Evolutionary conservation across 495 filamentous ascomycete genomes (phyloP), one percentile per base, ranked within the genome.

Genomic region (Choiromyces venosus): DNA sequence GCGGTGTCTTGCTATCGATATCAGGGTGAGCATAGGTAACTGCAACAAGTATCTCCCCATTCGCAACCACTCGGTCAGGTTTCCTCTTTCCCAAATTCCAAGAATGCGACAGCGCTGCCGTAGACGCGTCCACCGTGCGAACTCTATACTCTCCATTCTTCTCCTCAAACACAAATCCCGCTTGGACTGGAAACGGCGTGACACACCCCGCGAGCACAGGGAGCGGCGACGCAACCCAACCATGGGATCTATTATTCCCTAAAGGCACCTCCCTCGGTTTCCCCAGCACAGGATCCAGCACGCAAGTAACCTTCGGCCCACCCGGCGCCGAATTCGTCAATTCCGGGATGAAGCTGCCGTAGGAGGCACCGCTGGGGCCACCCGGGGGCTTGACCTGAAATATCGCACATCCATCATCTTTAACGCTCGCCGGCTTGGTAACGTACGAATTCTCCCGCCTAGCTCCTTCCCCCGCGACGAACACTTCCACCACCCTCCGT

Each of bases 401-500:
- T 42, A 78, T 67, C 14, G 76, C 76, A 42, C 74, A 78, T 2
- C 76, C 76, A 65, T 78, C 75, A 65, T 78, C 76, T 37, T 70
- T 70, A 25, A 56, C 74, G 37, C 67, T 78, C 8, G 76, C 70
- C 37, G 77, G 76, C 37, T 78, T 78, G 10, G 65, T 74, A 19
- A 46, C 71, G 68, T 78, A 78, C 36, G 44, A 46, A 36, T 67
- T 71, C 16, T 75, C 73, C 42, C 65, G 76, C 33, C 38, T 67
- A 61, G 56, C 72, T n/a, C 78, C 78, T 67, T 79, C 78, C 35
- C 79, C 79, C 42, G 74, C 68, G 16, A 70, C 69, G 29, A 81
- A 74, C 25, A 81, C 64, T 66, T 81, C 78, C 19, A 81, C 72
- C 18, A 75, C 77, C 52, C 77, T 78, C 68, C 78, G 73, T 35